A percentile compares a stretch with the other conserved stretches of the same genome.
Evolutionary conservation across 2,329 filamentous ascomycete species (phyloP).

Genomic region (Fusarium acutatum): DNA sequence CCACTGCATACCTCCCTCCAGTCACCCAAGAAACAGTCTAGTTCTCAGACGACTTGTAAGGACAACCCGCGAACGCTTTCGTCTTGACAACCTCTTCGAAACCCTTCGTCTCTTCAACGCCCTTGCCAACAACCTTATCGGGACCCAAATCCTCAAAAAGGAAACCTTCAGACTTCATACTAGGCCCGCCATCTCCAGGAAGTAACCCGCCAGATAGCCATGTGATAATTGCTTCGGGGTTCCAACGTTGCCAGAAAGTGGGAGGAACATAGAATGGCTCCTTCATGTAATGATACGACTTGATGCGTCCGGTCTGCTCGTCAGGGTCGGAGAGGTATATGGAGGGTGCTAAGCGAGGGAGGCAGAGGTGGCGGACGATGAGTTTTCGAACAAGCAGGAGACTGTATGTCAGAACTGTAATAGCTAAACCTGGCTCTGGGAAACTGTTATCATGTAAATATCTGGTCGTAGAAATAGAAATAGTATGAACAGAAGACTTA

Average conservation of each 20-base stretch:
- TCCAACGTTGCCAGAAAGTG: slow-evolving; percentile 70
- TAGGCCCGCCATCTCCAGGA: slow-evolving; percentile 52
- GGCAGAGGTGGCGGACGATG: slow-evolving; percentile 63
- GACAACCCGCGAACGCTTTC: slow-evolving; percentile 53
- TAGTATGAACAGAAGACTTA: slow-evolving; percentile 46
- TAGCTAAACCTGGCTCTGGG: slow-evolving; percentile 52
- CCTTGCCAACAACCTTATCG: slow-evolving; percentile 59
- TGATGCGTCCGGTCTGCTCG: slow-evolving; percentile 61
- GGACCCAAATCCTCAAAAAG: slow-evolving; percentile 70
- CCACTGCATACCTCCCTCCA: background rate
- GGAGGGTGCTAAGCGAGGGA: slow-evolving; percentile 62
- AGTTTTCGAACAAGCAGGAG: slow-evolving; percentile 63
- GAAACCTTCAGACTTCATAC: slow-evolving; percentile 60
- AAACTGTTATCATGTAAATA: slow-evolving; percentile 47
- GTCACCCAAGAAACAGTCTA: background rate
- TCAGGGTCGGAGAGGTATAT: slow-evolving; percentile 58
- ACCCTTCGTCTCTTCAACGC: slow-evolving; percentile 52
- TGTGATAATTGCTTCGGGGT: slow-evolving; percentile 60
- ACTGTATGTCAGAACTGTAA: slow-evolving; percentile 52
- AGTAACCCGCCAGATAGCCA: slow-evolving; percentile 55
- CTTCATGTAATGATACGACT: slow-evolving; percentile 61
- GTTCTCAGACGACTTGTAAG: slow-evolving; percentile 43
- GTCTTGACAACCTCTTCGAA: slow-evolving; percentile 44
- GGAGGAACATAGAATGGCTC: slow-evolving; percentile 72
- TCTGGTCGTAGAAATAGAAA: background rate